Evolutionary conservation across 2,329 filamentous ascomycete species (phyloP), one percentile per base, ranked within the genome.

Genomic region (Fusarium kyushuense): DNA sequence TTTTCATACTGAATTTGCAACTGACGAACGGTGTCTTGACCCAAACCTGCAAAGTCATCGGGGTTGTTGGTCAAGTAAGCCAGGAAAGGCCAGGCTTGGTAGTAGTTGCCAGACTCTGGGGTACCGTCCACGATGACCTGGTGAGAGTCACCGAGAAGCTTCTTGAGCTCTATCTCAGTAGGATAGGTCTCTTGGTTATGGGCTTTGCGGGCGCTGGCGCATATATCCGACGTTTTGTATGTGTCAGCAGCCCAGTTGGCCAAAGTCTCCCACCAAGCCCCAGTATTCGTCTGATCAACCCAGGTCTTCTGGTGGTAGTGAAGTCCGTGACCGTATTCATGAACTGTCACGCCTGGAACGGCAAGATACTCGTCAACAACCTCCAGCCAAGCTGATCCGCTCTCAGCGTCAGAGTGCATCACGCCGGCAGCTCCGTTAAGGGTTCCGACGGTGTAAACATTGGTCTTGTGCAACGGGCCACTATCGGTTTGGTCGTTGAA

Each of bases 31-130:
- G 80, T 79, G 16, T 79, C 78, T 43, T 75, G 75, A 13, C 82
- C 82, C 3, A 84, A 67, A 30, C 77, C 81, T 33, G 71, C 64
- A 54, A 79, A 81, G 25, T 77, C 72, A 67, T 85, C 83, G 0
- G 79, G 83, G 72, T 85, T 85, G 66, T 82, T 79, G 38, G 81
- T 80, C 52, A 86, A 72, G 71, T 84, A 86, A 2, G 79, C 74
- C 32, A 86, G 71, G 63, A 86, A 84, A 0, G 84, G 84, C 82
- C 82, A 86, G 5, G 83, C 81, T 62, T 85, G 77, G 74, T 86
- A 86, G 70, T 85, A 82, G 73, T 86, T 86, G 14, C 80, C 83
- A 3, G 76, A 74, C 32, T 74, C 71, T 0, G 67, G 62, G 0
- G 79, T 76, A 5, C 80, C 83, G 45, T 86, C 84, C 5, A 85